phyloP scores from a whole-genome alignment of 768 basidiomycete species.

The Pleurotus djamor region DNA sequence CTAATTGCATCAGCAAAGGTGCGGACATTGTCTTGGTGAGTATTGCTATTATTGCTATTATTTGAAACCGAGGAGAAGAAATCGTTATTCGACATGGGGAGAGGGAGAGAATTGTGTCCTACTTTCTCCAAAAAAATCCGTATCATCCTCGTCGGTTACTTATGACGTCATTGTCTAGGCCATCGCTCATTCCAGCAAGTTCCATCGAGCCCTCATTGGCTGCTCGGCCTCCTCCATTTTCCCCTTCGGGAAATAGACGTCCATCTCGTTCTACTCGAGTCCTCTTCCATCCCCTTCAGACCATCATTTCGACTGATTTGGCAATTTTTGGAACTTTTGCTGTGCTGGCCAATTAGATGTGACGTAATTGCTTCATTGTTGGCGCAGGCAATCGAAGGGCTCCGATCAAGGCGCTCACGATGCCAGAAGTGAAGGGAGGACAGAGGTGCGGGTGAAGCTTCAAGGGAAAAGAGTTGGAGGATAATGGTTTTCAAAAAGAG shows the following conservation, averaged over 20 bases:
- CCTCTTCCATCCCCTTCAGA: background rate
- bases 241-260: background rate
- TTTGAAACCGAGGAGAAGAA: slow-evolving; percentile 1
- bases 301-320: background rate
- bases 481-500: too few relatives aligned
- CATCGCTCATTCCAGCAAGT: background rate
- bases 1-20: slow-evolving; percentile 5
- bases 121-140: background rate
- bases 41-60: background rate
- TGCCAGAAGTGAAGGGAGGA: too few relatives aligned
- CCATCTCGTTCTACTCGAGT: background rate
- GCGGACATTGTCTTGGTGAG: slow-evolving; percentile 1
- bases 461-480: too few relatives aligned
- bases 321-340: background rate
- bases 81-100: background rate
- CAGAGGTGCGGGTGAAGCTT: too few relatives aligned
- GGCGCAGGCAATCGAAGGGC: too few relatives aligned
- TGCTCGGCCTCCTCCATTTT: too few relatives aligned
- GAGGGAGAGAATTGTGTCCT: background rate
- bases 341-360: background rate
- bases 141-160: background rate
- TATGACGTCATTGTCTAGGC: slow-evolving; percentile 6
- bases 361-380: background rate
- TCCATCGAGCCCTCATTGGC: slow-evolving; percentile 4
- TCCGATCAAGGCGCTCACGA: too few relatives aligned